Evolutionary conservation across 192 early-diverging fungal species (phyloP), one percentile per base, ranked within the genome.

Genomic region (Gigaspora rosea): DNA sequence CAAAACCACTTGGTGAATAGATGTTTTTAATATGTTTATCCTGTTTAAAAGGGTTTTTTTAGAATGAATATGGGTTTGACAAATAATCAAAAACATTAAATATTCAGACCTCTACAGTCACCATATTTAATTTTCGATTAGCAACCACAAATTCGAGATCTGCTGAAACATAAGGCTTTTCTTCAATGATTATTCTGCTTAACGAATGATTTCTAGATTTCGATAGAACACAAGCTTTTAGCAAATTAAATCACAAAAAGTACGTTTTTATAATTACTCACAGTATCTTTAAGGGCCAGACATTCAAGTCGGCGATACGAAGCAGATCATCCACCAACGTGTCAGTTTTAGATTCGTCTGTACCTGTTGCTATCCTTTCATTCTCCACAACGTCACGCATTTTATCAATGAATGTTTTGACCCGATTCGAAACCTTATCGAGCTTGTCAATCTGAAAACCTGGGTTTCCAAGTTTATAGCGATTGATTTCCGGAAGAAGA

Each of bases 321-420:
- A 69, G 46, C 20, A 69, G 47, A 69, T 69, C 66, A 12, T 69
- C 66, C 46, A 69, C 66, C 41, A 69, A 50, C 18, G 66, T 69
- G 49, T 69, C 66, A 69, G 47, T 69, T 7, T 62, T 62, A 62
- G 22, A 62, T n/a, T 58, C n/a, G n/a, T n/a, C n/a, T n/a, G n/a
- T n/a, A n/a, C n/a, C n/a, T n/a, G n/a, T n/a, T n/a, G n/a, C n/a
- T n/a, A n/a, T n/a, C n/a, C n/a, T n/a, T n/a, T n/a, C n/a, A n/a
- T n/a, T n/a, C n/a, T n/a, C n/a, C n/a, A n/a, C n/a, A n/a, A n/a
- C n/a, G n/a, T n/a, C n/a, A n/a, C n/a, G n/a, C n/a, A n/a, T n/a
- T n/a, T n/a, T n/a, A n/a, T n/a, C n/a, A n/a, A n/a, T n/a, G n/a
- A n/a, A n/a, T n/a, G n/a, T n/a, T n/a, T n/a, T n/a, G n/a, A n/a